Conservation (phyloP, 305 asterid genomes). For the Withania somnifera region DNA sequence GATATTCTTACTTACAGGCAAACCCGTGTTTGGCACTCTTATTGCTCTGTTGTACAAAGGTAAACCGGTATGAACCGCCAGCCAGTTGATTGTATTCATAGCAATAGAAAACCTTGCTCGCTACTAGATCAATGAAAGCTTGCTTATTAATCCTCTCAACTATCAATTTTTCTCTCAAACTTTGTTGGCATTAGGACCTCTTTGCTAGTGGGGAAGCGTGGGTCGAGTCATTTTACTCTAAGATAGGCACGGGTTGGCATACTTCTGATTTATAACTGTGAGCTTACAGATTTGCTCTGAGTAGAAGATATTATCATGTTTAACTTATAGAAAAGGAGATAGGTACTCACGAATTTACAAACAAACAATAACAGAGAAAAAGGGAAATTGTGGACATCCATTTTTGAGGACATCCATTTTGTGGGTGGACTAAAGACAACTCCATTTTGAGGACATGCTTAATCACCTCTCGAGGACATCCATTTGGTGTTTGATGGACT, state of each 20-base stretch:
- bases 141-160: not conserved
- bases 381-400: too few relatives aligned
- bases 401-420: not conserved
- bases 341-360: not conserved
- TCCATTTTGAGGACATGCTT: not conserved
- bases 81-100: slow-evolving; percentile 5
- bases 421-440: not conserved
- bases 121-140: slow-evolving; percentile 1
- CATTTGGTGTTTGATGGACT: not conserved
- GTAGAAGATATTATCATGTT: not conserved
- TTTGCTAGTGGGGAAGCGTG: not conserved
- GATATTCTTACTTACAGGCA: slow-evolving; percentile 36
- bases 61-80: slow-evolving; percentile 59
- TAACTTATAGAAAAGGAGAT: not conserved
- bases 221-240: not conserved
- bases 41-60: slow-evolving; percentile 79
- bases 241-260: not conserved
- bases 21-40: slow-evolving; percentile 90
- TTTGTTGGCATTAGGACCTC: not conserved
- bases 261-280: not conserved
- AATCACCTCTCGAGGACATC: not conserved
- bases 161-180: not conserved
- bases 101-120: not conserved
- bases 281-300: not conserved
- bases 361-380: not conserved